Evolutionary conservation across 352 stramenopile genomes (phyloP).

Genomic region (Peronosclerospora sorghi): DNA sequence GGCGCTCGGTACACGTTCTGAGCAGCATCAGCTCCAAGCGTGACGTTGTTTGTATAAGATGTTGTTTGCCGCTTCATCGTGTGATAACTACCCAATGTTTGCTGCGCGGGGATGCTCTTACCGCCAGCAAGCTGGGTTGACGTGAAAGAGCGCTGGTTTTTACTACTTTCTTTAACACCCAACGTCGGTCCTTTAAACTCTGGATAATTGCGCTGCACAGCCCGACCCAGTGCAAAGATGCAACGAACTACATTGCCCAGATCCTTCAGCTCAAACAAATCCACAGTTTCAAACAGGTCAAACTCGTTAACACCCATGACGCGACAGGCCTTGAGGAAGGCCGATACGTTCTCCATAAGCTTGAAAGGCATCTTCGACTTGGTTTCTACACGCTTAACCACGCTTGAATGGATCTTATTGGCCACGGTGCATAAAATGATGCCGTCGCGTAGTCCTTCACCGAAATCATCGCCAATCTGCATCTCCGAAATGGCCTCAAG

Average conservation of each 20-base stretch:
- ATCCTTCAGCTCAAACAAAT: constrained; percentile 86
- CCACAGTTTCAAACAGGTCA: constrained; percentile 85
- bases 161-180: constrained; percentile 69
- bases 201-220: constrained; percentile 64
- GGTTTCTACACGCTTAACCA: constrained; percentile 63
- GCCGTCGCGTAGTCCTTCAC: constrained; percentile 62
- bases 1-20: constrained; percentile 42
- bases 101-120: constrained; percentile 42
- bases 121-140: constrained; percentile 54
- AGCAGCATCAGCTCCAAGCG: constrained; percentile 58
- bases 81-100: constrained; percentile 60
- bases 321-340: constrained; percentile 75
- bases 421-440: constrained; percentile 74
- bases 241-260: constrained; percentile 72
- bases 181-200: constrained; percentile 64
- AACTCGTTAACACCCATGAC: constrained; percentile 83
- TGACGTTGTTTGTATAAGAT: constrained; percentile 49
- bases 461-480: constrained; percentile 74
- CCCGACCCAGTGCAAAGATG: constrained; percentile 59
- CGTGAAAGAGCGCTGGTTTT: constrained; percentile 67
- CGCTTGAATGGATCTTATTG: constrained; percentile 64
- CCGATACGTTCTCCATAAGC: constrained; percentile 87
- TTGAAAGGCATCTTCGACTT: constrained; percentile 88
- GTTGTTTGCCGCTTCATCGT: constrained; percentile 56
- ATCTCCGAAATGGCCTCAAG: constrained; percentile 72